These are phyloP conservation scores for Leishmania arabica DNA, from an alignment of 208 protist species.

Conservation along the genomic window DNA sequence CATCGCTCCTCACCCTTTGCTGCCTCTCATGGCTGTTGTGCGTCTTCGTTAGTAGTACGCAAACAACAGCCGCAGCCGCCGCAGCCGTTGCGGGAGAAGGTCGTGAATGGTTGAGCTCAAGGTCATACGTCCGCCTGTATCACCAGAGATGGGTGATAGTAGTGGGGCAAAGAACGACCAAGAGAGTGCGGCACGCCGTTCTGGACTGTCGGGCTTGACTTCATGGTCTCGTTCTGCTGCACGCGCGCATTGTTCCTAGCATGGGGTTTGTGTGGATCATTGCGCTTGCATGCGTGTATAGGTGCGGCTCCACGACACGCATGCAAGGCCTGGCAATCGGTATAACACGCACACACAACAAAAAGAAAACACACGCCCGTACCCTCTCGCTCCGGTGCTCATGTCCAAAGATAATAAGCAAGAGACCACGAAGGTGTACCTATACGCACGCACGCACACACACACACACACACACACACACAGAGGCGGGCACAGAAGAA, in stretches of 20 bases:
- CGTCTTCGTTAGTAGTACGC: no score
- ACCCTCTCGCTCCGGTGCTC: neutral
- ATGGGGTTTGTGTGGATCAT: neutral
- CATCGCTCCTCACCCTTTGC: neutral
- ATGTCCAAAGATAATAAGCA: neutral
- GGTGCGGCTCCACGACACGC: neutral
- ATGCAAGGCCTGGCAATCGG: no score
- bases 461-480: neutral
- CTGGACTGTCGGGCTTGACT: neutral
- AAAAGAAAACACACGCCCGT: neutral
- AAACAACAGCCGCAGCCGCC: no score
- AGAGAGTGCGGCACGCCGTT: no score
- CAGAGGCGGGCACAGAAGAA: neutral
- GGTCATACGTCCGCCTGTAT: no score
- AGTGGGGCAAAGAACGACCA: no score
- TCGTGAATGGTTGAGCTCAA: no score
- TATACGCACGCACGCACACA: neutral
- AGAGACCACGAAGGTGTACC: neutral
- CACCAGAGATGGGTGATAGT: no score
- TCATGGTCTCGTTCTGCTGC: no score
- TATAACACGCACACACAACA: neutral
- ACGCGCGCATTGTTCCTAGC: neutral
- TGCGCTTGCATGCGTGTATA: neutral
- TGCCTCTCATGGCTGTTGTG: no score
- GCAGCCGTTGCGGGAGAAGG: no score